Base-by-base conservation (phyloP, 768 basidiomycete species). In the Neoboletus subvelutipes region DNA sequence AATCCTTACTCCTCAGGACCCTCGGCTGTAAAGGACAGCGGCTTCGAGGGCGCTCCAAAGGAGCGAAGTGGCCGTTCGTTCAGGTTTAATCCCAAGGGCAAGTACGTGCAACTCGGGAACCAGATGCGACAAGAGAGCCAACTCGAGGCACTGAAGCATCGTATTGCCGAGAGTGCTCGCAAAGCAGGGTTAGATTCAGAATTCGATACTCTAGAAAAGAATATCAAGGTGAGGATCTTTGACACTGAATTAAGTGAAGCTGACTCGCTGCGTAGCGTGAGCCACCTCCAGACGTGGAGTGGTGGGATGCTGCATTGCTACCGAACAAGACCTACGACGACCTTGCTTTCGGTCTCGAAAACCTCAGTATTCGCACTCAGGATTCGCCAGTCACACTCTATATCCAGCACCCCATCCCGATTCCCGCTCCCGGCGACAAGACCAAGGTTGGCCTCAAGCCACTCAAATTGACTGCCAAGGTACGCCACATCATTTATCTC, bases 141-240 rank as follows among this genome's bases (percentile, higher is more conserved):
- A 72, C 78, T 99, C 60, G 97, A 98, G 65, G 93, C 83, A 3
- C 79, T 99, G 41, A 96, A 97, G 72, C 85, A 91, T 70, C 81
- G 94, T 50, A 98, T 99, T 64, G 93, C 92, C 20, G 94, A 95
- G 72, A 88, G 88, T 62, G 90, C 93, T 18, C 83, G 86, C 63
- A 98, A 95, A 74, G 96, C 95, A 20, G 97, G 97, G 20, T 69
- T 99, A 69, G 94, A 96, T 71, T 82, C 84, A n/a, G 97, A 97
- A 67, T 87, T 90, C 56, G 88, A 97, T 76, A 89, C 88, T 2
- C 78, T 96, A 24, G 94, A 96, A 75, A 91, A 92, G 73, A 88
- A 85, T 58, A 85, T 97, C 66, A 87, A 90, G 78, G 94, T 92
- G 45, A 41, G 83, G 64, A 10, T 13, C 17, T 34, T 47, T 10